phyloP scores from a whole-genome alignment of 1,284 basidiomycete species.

The Fomitiporia mediterranea region DNA sequence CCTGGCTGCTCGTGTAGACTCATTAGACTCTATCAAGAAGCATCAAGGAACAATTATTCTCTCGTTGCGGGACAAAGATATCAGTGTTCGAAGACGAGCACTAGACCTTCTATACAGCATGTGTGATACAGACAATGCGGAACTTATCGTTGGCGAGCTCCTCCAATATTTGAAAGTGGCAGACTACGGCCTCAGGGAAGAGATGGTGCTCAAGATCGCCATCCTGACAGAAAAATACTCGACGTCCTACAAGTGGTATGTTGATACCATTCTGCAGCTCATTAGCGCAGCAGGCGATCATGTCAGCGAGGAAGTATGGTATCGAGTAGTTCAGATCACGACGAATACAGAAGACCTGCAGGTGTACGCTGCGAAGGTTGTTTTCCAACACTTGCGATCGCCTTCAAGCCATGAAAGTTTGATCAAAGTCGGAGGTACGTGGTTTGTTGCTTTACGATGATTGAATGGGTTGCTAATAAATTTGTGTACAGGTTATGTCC shows the following conservation, averaged over 20 bases:
- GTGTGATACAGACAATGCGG: constrained; percentile 96
- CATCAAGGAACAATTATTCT: constrained; percentile 96
- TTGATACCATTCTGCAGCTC: constrained; percentile 92
- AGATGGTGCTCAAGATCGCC: constrained; percentile 98
- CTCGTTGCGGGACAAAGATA: constrained; percentile 94
- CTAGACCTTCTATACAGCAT: constrained; percentile 97
- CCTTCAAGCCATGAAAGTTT: constrained; percentile 95
- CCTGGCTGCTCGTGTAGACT: constrained; percentile 89
- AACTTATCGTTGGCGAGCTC: constrained; percentile 91
- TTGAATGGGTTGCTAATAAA: constrained; percentile 18
- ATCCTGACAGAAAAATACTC: constrained; percentile 98
- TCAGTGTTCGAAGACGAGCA: constrained; percentile 91
- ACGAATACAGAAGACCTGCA: constrained; percentile 98
- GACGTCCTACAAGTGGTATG: constrained; percentile 92
- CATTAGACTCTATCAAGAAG: constrained; percentile 88
- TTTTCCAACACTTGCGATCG: constrained; percentile 85
- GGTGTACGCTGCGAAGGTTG: constrained; percentile 91
- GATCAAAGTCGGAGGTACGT: constrained; percentile 90
- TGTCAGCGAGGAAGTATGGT: constrained; percentile 99
- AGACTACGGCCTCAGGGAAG: constrained; percentile 93
- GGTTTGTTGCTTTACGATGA: background rate
- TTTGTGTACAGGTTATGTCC: constrained; percentile 70
- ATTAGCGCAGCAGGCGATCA: constrained; percentile 97
- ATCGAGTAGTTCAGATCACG: constrained; percentile 96
- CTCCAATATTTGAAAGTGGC: constrained; percentile 90